A percentile compares a stretch with the other conserved stretches of the same genome.
These are phyloP conservation scores for Lasiodiplodia hormozganensis DNA, from an alignment of 2,329 filamentous ascomycete genomes.

Conservation along the genomic window DNA sequence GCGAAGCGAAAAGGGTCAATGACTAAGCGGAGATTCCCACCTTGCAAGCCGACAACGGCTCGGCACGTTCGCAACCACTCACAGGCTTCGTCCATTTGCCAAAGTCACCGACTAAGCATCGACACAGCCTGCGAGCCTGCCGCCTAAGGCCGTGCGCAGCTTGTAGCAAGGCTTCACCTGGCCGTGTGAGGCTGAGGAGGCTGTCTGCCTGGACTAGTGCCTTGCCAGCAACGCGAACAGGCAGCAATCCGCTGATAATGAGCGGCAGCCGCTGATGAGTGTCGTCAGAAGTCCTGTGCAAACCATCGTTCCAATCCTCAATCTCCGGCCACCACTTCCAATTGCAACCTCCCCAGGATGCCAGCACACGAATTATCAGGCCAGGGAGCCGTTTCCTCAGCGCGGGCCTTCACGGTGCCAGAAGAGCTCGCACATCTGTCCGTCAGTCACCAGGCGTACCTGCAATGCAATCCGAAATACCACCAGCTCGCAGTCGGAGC, in stretches of 20 bases:
- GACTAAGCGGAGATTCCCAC: not conserved
- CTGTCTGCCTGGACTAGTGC: not conserved
- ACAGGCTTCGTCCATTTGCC: no score
- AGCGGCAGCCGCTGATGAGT: not conserved
- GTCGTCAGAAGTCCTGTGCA: not conserved
- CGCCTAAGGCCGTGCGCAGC: not conserved
- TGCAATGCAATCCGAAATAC: conserved; percentile 38
- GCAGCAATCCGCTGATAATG: conserved; percentile 14
- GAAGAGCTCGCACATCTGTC: conserved; percentile 29
- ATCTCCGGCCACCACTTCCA: not conserved
- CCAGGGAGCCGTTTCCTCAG: not conserved
- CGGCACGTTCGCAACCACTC: no score
- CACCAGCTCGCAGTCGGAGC: conserved; percentile 41
- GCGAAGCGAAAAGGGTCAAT: not conserved
- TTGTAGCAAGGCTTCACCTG: not conserved
- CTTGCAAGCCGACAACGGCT: not conserved
- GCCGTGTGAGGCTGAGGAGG: not conserved
- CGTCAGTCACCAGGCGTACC: conserved; percentile 39
- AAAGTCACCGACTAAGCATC: not conserved
- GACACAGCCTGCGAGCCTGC: not conserved
- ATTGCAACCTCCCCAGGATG: conserved; percentile 1
- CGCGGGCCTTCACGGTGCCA: not conserved
- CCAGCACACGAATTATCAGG: not conserved
- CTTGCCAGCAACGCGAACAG: not conserved
- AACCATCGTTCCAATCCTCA: not conserved